Conservation (phyloP, 805 yeast species). For the Ascoidea rubescens region DNA sequence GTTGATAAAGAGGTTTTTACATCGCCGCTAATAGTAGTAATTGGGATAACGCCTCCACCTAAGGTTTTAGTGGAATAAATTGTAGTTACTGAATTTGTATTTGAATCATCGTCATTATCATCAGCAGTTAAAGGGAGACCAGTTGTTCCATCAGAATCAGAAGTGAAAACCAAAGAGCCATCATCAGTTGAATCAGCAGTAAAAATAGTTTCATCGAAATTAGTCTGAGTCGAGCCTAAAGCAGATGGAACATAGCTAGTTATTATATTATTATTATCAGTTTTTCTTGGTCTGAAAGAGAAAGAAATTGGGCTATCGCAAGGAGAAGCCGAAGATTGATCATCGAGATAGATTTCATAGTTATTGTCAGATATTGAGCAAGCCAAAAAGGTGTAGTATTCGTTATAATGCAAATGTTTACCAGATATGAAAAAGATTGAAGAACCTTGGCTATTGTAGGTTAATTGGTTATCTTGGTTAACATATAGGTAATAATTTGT, state of each 20-base stretch:
- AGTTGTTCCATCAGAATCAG: background rate
- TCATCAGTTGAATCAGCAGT: background rate
- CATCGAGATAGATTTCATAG: conserved; percentile 5
- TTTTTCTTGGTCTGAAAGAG: conserved; percentile 3
- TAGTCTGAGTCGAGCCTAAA: background rate
- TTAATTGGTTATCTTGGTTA: conserved; percentile 1
- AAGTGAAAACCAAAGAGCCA: background rate
- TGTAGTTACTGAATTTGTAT: background rate
- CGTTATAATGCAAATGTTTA: conserved; percentile 8
- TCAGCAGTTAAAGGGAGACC: background rate
- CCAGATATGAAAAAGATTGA: conserved; percentile 8
- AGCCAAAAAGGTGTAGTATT: conserved; percentile 7
- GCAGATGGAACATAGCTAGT: conserved; percentile 3
- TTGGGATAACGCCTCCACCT: background rate
- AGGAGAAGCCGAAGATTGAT: conserved; percentile 1
- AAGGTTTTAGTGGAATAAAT: background rate
- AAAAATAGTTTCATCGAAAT: background rate
- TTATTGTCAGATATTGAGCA: conserved; percentile 5
- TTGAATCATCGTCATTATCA: background rate
- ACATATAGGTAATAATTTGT: conserved; percentile 12
- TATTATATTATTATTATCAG: conserved; percentile 1
- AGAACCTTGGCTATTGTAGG: conserved; percentile 4
- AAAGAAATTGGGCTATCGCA: conserved; percentile 1
- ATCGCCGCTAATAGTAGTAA: background rate
- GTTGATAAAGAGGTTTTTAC: conserved; percentile 1